Evolutionary conservation across 805 yeast genomes (phyloP).

Genomic region (Spathaspora boniae): DNA sequence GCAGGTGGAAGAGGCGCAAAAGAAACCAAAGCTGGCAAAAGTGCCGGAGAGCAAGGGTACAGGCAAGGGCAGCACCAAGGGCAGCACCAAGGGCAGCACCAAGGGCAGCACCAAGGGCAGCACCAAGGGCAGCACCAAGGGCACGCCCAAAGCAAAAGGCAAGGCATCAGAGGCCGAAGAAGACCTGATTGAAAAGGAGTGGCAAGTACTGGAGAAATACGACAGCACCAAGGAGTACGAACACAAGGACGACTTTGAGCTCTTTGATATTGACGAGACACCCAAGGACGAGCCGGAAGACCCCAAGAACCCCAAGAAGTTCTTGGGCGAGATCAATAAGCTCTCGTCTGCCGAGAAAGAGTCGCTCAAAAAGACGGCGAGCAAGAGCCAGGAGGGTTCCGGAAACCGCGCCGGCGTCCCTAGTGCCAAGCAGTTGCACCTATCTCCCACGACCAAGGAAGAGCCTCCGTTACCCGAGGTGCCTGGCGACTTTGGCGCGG

Average conservation of each 20-base stretch:
- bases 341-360: conserved; percentile 15
- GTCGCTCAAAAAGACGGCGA: conserved; percentile 14
- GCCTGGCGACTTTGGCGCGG: conserved; percentile 12
- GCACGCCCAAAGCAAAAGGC: no score
- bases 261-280: conserved; percentile 3
- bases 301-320: conserved; percentile 19
- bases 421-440: conserved; percentile 1
- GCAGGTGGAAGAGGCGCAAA: no score
- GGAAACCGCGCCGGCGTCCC: conserved; percentile 1
- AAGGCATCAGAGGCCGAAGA: no score
- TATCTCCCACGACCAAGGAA: neutral
- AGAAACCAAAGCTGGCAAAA: no score
- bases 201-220: no score
- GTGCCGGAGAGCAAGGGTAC: no score
- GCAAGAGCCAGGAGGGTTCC: conserved; percentile 5
- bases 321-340: conserved; percentile 21
- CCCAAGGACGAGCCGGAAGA: conserved; percentile 7
- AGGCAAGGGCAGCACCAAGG: no score
- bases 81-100: no score
- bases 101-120: no score
- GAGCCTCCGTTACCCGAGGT: conserved; percentile 13
- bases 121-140: no score
- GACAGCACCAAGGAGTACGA: no score
- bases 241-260: conserved; percentile 3
- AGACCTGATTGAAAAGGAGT: no score